Base-by-base conservation (phyloP, 176 grass and related monocot species). In the Puccinellia tenuiflora region DNA sequence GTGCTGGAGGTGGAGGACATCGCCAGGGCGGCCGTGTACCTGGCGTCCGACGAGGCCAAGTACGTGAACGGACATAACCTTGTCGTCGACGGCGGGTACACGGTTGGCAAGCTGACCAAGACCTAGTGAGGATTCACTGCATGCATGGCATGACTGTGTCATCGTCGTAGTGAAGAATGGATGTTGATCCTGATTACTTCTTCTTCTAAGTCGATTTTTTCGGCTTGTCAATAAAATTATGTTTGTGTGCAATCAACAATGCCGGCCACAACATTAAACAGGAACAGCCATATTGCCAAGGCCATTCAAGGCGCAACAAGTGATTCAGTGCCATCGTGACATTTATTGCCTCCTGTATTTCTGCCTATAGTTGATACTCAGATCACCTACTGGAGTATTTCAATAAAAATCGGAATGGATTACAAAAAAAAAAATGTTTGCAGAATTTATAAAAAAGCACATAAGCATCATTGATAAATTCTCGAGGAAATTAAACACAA, bases 21-120 rank as follows among this genome's bases (percentile, higher is more conserved):
- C 5, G 91, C 85, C 0, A 82, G 70, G 2, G 91, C 89, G 1
- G 94, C 91, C 33, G 45, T 91, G 2, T 93, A 62, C 67, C 80
- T 97, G 26, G 89, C 86, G 7, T 97, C 94, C 5, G 91, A 97
- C 38, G 88, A 97, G 6, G 84, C 89, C 0, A 97, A 85, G 77
- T 91, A 84, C 61, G 65, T 93, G 0, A 91, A 67, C 3, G 89
- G 91, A 1, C 94, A 93, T 18, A 93, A 97, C 80, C 86, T 97
- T 9, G 50, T 93, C 70, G 85, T 97, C 2, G 94, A 97, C 61
- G 91, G 89, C 9, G 85, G 79, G 11, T 90, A 35, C 75, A 88
- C 87, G 13, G 73, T 74, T 20, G 60, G 4, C 24, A 91, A 91
- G 59, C 30, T 12, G 33, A 62, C 83, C 35, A 40, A 35, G 26